Evolutionary conservation across 148 eudicot genomes (phyloP).

Genomic region (Rhododendron griersonianum): DNA sequence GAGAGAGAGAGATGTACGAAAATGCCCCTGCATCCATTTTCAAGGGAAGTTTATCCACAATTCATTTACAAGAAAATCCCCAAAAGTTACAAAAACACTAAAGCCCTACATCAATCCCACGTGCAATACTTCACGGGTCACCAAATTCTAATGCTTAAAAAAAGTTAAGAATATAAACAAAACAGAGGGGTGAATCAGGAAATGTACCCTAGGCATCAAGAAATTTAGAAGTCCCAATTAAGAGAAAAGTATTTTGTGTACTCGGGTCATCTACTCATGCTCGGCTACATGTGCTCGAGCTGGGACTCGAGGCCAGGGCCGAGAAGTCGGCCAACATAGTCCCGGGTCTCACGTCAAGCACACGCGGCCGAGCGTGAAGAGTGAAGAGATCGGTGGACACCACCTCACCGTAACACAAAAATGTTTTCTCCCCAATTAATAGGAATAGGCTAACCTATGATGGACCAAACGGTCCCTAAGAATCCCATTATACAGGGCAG

Average conservation of each 20-base stretch:
- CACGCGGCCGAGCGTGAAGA: neutral
- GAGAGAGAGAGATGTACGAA: neutral
- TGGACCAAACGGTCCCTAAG: slow-evolving; percentile 63
- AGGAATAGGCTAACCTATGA: slow-evolving; percentile 48
- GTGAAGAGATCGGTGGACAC: neutral
- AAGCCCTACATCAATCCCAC: neutral
- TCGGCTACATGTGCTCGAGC: neutral
- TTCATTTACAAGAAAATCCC: neutral
- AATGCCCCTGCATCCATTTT: neutral
- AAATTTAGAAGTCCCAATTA: neutral
- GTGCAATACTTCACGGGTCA: neutral
- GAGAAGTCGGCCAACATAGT: too few species aligned
- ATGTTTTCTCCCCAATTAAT: slow-evolving; percentile 15
- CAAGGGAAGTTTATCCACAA: neutral
- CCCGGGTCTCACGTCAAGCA: too few species aligned
- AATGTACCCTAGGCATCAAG: neutral
- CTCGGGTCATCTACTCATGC: neutral
- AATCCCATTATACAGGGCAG: slow-evolving; percentile 74
- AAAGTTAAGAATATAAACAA: slow-evolving; percentile 10
- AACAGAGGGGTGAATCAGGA: slow-evolving; percentile 10
- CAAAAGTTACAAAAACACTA: neutral
- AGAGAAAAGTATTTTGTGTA: neutral
- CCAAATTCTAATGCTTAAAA: neutral
- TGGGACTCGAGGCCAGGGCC: neutral
- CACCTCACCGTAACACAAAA: neutral